Evolutionary conservation across 495 filamentous ascomycete genomes (phyloP).

Genomic region (Aspergillus egyptiacus): DNA sequence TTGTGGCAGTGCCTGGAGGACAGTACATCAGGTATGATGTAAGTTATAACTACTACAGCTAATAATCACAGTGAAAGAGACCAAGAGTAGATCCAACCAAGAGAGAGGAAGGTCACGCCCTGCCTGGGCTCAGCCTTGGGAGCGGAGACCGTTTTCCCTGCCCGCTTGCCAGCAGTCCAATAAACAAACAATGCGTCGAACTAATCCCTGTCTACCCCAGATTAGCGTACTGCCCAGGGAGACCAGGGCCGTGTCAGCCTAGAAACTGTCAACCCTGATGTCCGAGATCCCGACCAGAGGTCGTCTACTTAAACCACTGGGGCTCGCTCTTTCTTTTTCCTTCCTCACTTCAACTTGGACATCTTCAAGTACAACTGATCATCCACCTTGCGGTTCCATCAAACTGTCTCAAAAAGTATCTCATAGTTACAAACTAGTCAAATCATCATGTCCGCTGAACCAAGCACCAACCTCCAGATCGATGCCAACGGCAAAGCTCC

Average conservation of each 20-base stretch:
- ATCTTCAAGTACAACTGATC: background rate
- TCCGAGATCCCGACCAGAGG: background rate
- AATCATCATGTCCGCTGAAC: constrained; percentile 27
- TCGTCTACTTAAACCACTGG: constrained; percentile 1
- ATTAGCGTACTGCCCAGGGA: constrained; percentile 5
- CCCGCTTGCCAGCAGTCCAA: no score
- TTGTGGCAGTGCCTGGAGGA: no score
- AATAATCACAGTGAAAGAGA: no score
- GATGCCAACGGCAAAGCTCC: constrained; percentile 41
- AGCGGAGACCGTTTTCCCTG: background rate
- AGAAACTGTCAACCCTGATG: background rate
- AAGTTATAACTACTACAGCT: no score
- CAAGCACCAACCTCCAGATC: constrained; percentile 20
- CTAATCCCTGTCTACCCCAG: background rate
- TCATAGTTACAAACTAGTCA: no score
- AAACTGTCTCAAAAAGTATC: background rate
- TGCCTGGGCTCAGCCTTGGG: constrained; percentile 10
- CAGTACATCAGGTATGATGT: background rate
- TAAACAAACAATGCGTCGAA: background rate
- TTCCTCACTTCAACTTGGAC: background rate
- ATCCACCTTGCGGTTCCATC: background rate
- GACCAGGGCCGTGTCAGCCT: background rate
- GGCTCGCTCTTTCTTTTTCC: constrained; percentile 3
- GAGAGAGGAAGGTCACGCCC: no score
- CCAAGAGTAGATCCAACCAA: no score